Evolutionary conservation across 768 basidiomycete genomes (phyloP).

Genomic region (Cystofilobasidium ferigula): DNA sequence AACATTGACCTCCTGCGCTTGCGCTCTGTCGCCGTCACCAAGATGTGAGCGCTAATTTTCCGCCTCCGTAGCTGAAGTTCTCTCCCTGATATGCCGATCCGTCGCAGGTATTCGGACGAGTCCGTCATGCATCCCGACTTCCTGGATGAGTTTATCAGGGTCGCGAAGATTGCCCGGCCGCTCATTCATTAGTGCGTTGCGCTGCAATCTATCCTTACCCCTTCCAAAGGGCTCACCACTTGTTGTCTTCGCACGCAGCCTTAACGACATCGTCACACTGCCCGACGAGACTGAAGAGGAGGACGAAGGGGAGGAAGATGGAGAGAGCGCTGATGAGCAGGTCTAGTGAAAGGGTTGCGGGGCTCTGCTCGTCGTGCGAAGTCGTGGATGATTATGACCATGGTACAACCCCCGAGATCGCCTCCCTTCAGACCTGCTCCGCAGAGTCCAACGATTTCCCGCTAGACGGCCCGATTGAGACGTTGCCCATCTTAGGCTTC

Average conservation of each 20-base stretch:
- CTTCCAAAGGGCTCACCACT: not conserved
- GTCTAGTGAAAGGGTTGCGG: too few relatives aligned
- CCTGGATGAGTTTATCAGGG: constrained; percentile 49
- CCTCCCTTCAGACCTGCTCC: too few relatives aligned
- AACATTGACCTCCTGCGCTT: constrained; percentile 88
- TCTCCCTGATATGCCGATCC: constrained; percentile 20
- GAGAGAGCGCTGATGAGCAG: too few relatives aligned
- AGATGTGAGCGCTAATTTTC: constrained; percentile 41
- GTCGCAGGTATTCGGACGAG: constrained; percentile 56
- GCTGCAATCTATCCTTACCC: constrained; percentile 29
- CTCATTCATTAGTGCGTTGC: constrained; percentile 51
- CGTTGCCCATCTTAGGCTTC: too few relatives aligned
- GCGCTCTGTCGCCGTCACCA: constrained; percentile 59
- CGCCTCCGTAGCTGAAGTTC: not conserved
- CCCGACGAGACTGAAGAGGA: not conserved
- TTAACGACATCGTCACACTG: not conserved
- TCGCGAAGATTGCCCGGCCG: constrained; percentile 53
- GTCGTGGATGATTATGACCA: too few relatives aligned
- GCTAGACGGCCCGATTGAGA: too few relatives aligned
- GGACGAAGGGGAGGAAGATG: not conserved
- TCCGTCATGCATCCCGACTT: constrained; percentile 61
- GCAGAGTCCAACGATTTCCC: too few relatives aligned
- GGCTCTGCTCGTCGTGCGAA: too few relatives aligned
- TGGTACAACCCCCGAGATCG: too few relatives aligned
- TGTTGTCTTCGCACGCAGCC: not conserved